Evolutionary conservation across 192 early-diverging fungal species (phyloP).

Genomic region (Funneliformis mosseae): DNA sequence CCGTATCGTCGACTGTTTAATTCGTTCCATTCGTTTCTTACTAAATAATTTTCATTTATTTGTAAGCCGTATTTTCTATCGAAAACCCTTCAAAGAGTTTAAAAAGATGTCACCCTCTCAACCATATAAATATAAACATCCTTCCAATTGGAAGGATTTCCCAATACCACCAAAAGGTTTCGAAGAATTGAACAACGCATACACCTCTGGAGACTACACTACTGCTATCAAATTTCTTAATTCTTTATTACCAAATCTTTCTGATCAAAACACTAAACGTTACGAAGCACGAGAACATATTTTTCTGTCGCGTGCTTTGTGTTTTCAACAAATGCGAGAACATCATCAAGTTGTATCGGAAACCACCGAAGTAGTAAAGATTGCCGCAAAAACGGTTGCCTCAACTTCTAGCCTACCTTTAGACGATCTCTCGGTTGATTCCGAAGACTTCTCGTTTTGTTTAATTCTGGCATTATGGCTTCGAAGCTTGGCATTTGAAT

Average conservation of each 20-base stretch:
- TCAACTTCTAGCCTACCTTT: not conserved
- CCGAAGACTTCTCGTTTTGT: not conserved
- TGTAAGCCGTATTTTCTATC: not conserved
- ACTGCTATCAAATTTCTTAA: constrained; percentile 8
- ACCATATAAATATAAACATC: not conserved
- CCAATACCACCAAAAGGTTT: not conserved
- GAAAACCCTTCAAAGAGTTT: not conserved
- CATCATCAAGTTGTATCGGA: not conserved
- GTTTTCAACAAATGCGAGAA: constrained; percentile 29
- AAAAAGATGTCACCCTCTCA: not conserved
- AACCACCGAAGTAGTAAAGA: not conserved
- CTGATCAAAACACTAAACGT: not conserved
- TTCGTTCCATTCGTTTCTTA: not conserved
- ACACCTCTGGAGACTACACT: constrained; percentile 21
- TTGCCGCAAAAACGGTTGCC: not conserved
- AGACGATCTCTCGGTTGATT: not conserved
- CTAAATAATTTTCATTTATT: not conserved
- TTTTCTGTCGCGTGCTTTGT: constrained; percentile 16
- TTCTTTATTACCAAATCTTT: not conserved
- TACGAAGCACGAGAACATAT: not conserved
- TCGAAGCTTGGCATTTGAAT: constrained; percentile 28
- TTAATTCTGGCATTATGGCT: constrained; percentile 17
- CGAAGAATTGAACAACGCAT: constrained; percentile 17
- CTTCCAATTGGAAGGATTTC: constrained; percentile 4
- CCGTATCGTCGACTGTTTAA: not conserved